Evolutionary conservation across 1,284 basidiomycete species (phyloP), one percentile per base, ranked within the genome.

Genomic region (Ustilago xerochloae): DNA sequence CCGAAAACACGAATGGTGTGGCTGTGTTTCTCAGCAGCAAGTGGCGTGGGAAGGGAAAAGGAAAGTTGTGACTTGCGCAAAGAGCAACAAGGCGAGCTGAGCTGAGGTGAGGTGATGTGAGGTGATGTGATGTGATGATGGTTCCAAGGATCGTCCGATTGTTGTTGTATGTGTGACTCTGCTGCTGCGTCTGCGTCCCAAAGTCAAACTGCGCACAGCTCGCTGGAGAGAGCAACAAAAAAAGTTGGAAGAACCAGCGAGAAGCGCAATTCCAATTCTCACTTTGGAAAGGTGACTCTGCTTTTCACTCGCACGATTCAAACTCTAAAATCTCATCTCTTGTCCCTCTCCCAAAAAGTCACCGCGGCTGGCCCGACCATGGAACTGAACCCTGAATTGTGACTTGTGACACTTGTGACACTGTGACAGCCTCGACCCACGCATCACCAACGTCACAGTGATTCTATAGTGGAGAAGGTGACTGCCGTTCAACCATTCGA

Each of bases 111-210:
- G 24, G 46, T 50, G 38, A 29, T 38, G 39, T 47, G 38, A 9
- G 18, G n/a, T 1, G 18, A 41, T 1, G 6, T 20, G 9, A 20
- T 20, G 46, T 43, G 63, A 51, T 60, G 57, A 29, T 52, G 28
- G 30, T 49, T 32, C n/a, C 32, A 41, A 26, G 43, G 48, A 43
- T 46, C 47, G 36, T 52, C 59, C 59, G 52, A 53, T 39, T 15
- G n/a, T n/a, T n/a, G n/a, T n/a, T n/a, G n/a, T n/a, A n/a, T n/a
- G n/a, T n/a, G n/a, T n/a, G n/a, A n/a, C n/a, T n/a, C n/a, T n/a
- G n/a, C n/a, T n/a, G n/a, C n/a, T n/a, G n/a, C n/a, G n/a, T n/a
- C n/a, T n/a, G n/a, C n/a, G n/a, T n/a, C n/a, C n/a, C n/a, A n/a
- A n/a, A n/a, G 35, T 16, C 5, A n/a, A 36, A 36, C 15, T 13